Conservation (phyloP, 1,284 basidiomycete species). For the Phellinidium pouzarii region DNA sequence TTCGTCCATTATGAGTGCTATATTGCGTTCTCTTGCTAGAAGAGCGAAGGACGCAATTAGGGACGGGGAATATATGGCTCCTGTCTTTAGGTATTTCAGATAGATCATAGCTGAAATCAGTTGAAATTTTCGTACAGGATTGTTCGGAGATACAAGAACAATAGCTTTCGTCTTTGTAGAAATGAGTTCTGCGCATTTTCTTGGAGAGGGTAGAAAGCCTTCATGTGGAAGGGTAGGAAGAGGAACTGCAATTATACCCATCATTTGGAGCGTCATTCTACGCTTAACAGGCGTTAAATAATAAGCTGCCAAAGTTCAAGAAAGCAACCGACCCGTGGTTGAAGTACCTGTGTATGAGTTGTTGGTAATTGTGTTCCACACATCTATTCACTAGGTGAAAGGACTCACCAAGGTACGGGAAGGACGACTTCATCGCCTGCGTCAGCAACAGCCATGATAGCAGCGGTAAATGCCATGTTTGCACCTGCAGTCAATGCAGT, state of each 20-base stretch:
- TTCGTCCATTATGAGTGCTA: constrained; percentile 84
- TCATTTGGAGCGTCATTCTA: constrained; percentile 69
- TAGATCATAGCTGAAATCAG: not conserved
- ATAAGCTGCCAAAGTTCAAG: constrained; percentile 4
- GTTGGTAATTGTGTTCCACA: not conserved
- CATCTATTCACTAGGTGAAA: not conserved
- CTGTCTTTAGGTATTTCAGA: constrained; percentile 48
- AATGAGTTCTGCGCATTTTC: constrained; percentile 44
- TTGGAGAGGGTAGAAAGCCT: constrained; percentile 55
- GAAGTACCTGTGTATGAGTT: constrained; percentile 51
- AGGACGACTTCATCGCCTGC: constrained; percentile 73
- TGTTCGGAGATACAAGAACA: constrained; percentile 71
- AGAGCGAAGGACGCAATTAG: constrained; percentile 59
- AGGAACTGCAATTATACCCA: constrained; percentile 57
- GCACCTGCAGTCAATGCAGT: constrained; percentile 61
- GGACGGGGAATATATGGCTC: constrained; percentile 59
- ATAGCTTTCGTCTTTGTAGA: constrained; percentile 61
- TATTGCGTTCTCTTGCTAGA: constrained; percentile 48
- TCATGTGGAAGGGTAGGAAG: constrained; percentile 51
- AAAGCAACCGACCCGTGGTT: constrained; percentile 53
- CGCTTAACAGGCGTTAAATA: constrained; percentile 4
- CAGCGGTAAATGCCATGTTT: constrained; percentile 66
- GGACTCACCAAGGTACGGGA: constrained; percentile 64
- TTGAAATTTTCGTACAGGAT: constrained; percentile 42
- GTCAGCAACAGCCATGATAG: constrained; percentile 60